Percentiles rank a stretch among this genome's conserved stretches.
Evolutionary conservation across 768 basidiomycete genomes (phyloP).

Genomic region (Lyophyllum shimeji): DNA sequence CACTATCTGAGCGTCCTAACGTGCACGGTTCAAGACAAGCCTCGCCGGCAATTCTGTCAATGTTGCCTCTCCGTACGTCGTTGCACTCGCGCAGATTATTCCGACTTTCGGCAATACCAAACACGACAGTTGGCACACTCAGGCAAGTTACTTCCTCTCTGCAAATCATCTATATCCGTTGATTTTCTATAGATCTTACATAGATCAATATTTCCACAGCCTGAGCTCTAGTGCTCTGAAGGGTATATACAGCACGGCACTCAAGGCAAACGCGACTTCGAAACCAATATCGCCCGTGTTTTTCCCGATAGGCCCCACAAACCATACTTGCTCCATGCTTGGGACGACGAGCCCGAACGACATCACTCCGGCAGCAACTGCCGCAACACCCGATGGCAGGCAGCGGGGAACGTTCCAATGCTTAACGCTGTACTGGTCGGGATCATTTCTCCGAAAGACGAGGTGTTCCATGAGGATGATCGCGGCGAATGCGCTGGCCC

Average conservation of each 20-base stretch:
- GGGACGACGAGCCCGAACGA: conserved; percentile 63
- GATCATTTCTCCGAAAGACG: conserved; percentile 57
- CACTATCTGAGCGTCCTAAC: no score
- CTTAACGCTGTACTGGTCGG: conserved; percentile 48
- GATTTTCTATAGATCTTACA: conserved; percentile 21
- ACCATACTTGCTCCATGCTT: conserved; percentile 78
- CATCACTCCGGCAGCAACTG: conserved; percentile 49
- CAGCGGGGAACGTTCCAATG: conserved; percentile 56
- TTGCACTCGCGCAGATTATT: conserved; percentile 16
- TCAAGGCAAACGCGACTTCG: conserved; percentile 62
- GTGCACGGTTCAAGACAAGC: no score
- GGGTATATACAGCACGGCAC: conserved; percentile 55
- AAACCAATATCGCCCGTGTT: conserved; percentile 81
- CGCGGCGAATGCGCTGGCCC: conserved; percentile 59
- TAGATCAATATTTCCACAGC: conserved; percentile 18
- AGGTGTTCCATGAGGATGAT: conserved; percentile 71
- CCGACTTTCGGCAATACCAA: conserved; percentile 29
- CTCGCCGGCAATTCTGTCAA: conserved; percentile 20
- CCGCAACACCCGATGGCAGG: conserved; percentile 71
- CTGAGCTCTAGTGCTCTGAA: conserved; percentile 52
- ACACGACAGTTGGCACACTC: no score
- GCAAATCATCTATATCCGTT: no score
- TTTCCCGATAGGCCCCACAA: conserved; percentile 68
- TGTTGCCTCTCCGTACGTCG: conserved; percentile 7
- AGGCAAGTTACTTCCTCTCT: no score